Conservation (phyloP, 345 rosid species). For the Eucalyptus caleyi region DNA sequence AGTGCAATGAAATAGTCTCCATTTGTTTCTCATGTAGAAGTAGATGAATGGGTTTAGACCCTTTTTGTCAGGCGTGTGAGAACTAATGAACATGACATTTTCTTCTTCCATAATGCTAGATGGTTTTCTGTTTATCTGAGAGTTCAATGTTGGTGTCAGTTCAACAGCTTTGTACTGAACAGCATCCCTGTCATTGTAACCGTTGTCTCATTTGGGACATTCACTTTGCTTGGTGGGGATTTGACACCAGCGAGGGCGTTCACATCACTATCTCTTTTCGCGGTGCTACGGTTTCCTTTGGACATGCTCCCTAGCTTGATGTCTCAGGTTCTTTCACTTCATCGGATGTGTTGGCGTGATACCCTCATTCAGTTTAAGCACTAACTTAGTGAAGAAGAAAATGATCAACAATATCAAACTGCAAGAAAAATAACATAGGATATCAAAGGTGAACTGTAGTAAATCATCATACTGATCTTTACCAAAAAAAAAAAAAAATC, state of each 20-base stretch:
- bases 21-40: neutral
- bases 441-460: neutral
- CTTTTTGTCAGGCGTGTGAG: neutral
- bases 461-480: neutral
- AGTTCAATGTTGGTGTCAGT: slow-evolving; percentile 39
- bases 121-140: neutral
- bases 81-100: neutral
- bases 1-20: neutral
- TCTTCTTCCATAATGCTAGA: neutral
- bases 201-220: slow-evolving; percentile 75
- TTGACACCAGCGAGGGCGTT: slow-evolving; percentile 93
- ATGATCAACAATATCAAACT: neutral
- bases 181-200: slow-evolving; percentile 88
- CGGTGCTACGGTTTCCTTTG: slow-evolving; percentile 67
- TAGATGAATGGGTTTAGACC: neutral
- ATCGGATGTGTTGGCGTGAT: neutral
- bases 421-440: neutral
- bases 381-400: neutral
- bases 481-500: neutral
- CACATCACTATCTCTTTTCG: slow-evolving; percentile 86
- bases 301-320: slow-evolving; percentile 78
- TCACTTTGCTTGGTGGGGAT: slow-evolving; percentile 88
- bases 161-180: slow-evolving; percentile 68
- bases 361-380: neutral
- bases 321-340: slow-evolving; percentile 52